A percentile compares a stretch with the other conserved stretches of the same genome.
Evolutionary conservation across 2,329 filamentous ascomycete species (phyloP).

Genomic region (Anisogramma anomala): DNA sequence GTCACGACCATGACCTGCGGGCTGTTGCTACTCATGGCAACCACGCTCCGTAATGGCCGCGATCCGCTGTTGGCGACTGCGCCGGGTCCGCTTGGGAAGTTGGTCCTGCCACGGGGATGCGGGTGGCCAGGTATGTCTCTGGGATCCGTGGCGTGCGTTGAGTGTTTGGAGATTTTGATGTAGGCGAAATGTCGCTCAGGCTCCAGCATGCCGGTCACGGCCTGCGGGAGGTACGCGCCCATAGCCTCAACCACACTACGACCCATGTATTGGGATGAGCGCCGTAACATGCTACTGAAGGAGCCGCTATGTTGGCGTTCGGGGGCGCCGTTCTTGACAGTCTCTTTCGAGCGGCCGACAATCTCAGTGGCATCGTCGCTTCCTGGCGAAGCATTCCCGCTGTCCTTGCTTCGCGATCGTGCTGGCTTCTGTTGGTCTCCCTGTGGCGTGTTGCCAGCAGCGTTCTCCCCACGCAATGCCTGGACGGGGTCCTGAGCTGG

Average conservation of each 20-base stretch:
- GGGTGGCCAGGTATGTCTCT: conserved; percentile 18
- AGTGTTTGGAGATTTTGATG: conserved; percentile 71
- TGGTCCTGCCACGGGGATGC: too few relatives aligned
- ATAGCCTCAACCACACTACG: conserved; percentile 80
- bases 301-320: conserved; percentile 54
- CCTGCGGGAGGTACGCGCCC: conserved; percentile 82
- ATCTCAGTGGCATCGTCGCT: conserved; percentile 36
- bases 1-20: conserved; percentile 98
- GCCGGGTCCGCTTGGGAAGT: too few relatives aligned
- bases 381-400: conserved; percentile 40
- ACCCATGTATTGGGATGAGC: conserved; percentile 88
- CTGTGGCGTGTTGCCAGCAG: conserved; percentile 21
- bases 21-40: conserved; percentile 88
- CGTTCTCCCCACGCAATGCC: too few relatives aligned
- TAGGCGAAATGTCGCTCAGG: conserved; percentile 90
- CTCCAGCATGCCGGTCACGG: conserved; percentile 97
- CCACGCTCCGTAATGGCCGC: conserved; percentile 68
- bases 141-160: conserved; percentile 22
- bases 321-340: conserved; percentile 19
- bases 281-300: conserved; percentile 80
- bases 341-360: conserved; percentile 17
- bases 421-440: conserved; percentile 41
- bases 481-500: too few relatives aligned
- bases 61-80: conserved; percentile 28
- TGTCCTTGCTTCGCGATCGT: conserved; percentile 43